Conservation (phyloP, 1,139 yeast species). For the Kurtzmaniella quercitrusa region DNA sequence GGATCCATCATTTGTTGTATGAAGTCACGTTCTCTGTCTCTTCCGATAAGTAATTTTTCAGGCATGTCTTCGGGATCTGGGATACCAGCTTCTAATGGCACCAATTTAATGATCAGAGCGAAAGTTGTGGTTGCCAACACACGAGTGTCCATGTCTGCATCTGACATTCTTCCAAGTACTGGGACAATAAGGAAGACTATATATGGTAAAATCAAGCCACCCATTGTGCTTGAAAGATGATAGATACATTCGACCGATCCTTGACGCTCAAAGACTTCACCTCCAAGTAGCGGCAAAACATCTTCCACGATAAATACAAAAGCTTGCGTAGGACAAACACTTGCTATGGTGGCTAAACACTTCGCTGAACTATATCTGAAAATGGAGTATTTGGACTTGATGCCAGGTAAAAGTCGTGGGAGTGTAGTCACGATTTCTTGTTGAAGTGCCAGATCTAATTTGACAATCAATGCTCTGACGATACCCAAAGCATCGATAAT, state of each 20-base stretch:
- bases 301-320: slow-evolving; percentile 78
- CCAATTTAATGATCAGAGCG: slow-evolving; percentile 92
- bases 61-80: slow-evolving; percentile 96
- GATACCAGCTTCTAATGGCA: slow-evolving; percentile 96
- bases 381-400: slow-evolving; percentile 70
- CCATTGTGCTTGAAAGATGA: slow-evolving; percentile 84
- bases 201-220: slow-evolving; percentile 84
- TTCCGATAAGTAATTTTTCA: slow-evolving; percentile 72
- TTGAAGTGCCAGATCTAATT: slow-evolving; percentile 48
- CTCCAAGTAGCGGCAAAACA: slow-evolving; percentile 77
- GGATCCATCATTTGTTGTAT: slow-evolving; percentile 98
- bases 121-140: slow-evolving; percentile 91
- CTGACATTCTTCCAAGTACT: slow-evolving; percentile 96
- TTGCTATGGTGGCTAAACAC: slow-evolving; percentile 79
- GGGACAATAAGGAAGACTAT: slow-evolving; percentile 95
- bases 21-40: slow-evolving; percentile 92
- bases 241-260: slow-evolving; percentile 93
- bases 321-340: slow-evolving; percentile 67
- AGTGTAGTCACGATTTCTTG: slow-evolving; percentile 44
- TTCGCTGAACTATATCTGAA: slow-evolving; percentile 89
- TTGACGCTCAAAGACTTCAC: slow-evolving; percentile 74
- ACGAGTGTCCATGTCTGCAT: slow-evolving; percentile 85
- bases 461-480: slow-evolving; percentile 69
- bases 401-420: slow-evolving; percentile 54
- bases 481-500: slow-evolving; percentile 87